Evolutionary conservation across 306 rosid species (phyloP), one percentile per base, ranked within the genome.

Genomic region (Spatholobus suberectus): DNA sequence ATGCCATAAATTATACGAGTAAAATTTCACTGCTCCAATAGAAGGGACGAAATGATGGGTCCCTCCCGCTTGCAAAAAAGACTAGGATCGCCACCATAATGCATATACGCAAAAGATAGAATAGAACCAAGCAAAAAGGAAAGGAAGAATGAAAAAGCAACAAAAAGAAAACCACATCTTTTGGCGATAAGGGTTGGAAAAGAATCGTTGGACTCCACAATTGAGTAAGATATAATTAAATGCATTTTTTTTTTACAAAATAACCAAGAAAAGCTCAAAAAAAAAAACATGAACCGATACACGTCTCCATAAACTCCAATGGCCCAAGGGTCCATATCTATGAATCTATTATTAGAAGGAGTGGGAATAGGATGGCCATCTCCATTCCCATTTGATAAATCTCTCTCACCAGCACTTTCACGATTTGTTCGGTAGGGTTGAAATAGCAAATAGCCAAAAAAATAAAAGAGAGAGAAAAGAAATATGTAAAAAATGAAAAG

Each of bases 111-210:
- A 78, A 69, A 38, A 40, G 59, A 69, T 55, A 69, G 35, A 75
- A 29, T 52, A 51, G 26, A 70, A 66, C 12, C 66, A 47, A 65
- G n/a, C 66, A 78, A 24, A 40, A 41, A 12, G 51, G 35, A 49
- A 32, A 47, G 47, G 14, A 8, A 57, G 7, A 12, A n/a, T 41
- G 46, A 57, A 68, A 79, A 26, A 29, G 24, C 59, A 79, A 54
- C 83, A 52, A 79, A 79, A 79, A 69, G 63, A 80, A 57, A 73
- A 62, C 44, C 65, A 15, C 35, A 27, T 61, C 9, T 37, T 81
- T 21, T 9, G 3, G 63, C 21, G 10, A 35, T 32, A 21, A 51
- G 32, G 15, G 63, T 72, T 0, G 32, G 55, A 9, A 59, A 61
- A 73, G 41, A 46, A 71, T 44, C 27, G 61, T 61, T 10, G 67